phyloP scores from a whole-genome alignment of 2,329 filamentous ascomycete genomes.

The Exophiala dermatitidis region DNA sequence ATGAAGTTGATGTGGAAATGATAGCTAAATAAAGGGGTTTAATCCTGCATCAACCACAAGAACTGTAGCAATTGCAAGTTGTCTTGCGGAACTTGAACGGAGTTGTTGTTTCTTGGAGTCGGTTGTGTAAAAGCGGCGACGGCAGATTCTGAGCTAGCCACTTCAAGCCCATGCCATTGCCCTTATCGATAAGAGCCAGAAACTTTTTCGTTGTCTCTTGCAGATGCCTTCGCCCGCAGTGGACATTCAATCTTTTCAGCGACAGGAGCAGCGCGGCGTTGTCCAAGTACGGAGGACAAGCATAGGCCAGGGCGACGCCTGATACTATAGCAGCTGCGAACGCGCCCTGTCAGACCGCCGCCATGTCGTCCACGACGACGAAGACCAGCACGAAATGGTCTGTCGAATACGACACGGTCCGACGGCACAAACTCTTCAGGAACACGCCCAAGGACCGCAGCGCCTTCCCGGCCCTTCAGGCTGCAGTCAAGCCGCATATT shows the following conservation, averaged over 20 bases:
- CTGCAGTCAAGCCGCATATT: slow-evolving; percentile 84
- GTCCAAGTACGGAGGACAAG: background rate
- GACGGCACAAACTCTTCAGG: slow-evolving; percentile 80
- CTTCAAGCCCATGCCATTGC: background rate
- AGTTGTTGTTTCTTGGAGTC: background rate
- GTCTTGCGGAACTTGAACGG: background rate
- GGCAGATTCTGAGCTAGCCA: background rate
- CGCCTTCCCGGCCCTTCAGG: slow-evolving; percentile 78
- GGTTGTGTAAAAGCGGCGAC: background rate
- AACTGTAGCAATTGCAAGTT: too few relatives aligned
- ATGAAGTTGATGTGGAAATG: too few relatives aligned
- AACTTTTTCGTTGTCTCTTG: slow-evolving; percentile 1
- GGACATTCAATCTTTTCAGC: background rate
- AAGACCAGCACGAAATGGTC: slow-evolving; percentile 60
- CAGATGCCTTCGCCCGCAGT: background rate
- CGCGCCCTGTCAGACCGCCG: background rate
- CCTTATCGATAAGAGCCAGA: slow-evolving; percentile 8
- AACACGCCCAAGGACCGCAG: slow-evolving; percentile 81
- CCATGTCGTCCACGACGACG: slow-evolving; percentile 16
- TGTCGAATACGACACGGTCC: slow-evolving; percentile 74
- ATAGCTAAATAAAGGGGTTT: too few relatives aligned
- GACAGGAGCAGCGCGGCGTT: background rate
- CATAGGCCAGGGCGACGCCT: background rate
- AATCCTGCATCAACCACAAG: too few relatives aligned
- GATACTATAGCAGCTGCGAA: background rate